Evolutionary conservation across 768 basidiomycete species (phyloP), one percentile per base, ranked within the genome.

Genomic region (Rhizopogon roseolus): DNA sequence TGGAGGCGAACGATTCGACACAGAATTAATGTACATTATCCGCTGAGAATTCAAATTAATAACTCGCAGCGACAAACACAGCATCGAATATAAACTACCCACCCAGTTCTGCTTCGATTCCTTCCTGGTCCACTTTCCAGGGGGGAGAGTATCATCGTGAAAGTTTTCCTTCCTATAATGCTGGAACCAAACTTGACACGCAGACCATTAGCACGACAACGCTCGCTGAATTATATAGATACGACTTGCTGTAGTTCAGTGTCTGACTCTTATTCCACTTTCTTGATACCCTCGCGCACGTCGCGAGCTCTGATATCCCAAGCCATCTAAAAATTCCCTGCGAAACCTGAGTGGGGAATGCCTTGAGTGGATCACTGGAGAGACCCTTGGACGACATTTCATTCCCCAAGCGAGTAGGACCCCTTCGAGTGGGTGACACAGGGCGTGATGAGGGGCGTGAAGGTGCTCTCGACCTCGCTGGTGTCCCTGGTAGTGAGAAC

Each of bases 21-120:
- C 50, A 71, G 69, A 66, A 69, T 80, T 63, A 7, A 74, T 52
- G 60, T 71, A 72, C 7, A 76, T 76, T 9, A 75, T 61, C 37
- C 88, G 83, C 88, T 90, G 58, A 13, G 11, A 19, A 27, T 17
- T n/a, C 22, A 25, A 14, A 19, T 55, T 55, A 28, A 51, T 36
- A 42, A 51, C 38, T 45, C 49, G 42, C 45, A 50, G 40, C 41
- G 50, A 8, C 57, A 42, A 8, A 36, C 7, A 36, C 41, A 57
- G 34, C 44, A 38, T 19, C 32, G 4, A n/a, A 54, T 42, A 45
- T 48, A 6, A 41, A 50, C 37, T 55, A 76, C 72, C 22, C 58
- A 84, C 88, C 93, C 93, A 97, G 59, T 87, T 87, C 70, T 92
- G 88, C 66, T 93, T 97, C n/a, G 91, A 93, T 68, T 97, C 93